Conservation (phyloP, 805 yeast genomes). For the Hanseniaspora occidentalis region DNA sequence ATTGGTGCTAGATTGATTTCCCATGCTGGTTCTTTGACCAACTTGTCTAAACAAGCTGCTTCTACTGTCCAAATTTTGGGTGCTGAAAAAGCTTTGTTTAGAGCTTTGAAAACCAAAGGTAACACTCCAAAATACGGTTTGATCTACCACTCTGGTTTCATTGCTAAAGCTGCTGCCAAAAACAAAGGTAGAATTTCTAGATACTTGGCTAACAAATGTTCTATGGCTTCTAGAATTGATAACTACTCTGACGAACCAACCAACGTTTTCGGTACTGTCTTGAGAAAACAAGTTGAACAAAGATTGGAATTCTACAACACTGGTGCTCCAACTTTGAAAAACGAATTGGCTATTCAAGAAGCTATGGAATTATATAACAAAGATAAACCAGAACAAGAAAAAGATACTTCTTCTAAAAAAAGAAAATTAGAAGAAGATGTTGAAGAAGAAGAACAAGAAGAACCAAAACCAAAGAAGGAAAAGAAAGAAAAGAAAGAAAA, state of each 20-base stretch:
- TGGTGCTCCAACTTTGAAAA: slow-evolving; percentile 94
- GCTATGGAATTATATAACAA: slow-evolving; percentile 58
- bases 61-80: slow-evolving; percentile 97
- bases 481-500: slow-evolving; percentile 22
- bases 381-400: slow-evolving; percentile 34
- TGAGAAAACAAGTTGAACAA: slow-evolving; percentile 96
- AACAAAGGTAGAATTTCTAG: slow-evolving; percentile 99
- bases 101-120: slow-evolving; percentile 93
- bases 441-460: slow-evolving; percentile 18
- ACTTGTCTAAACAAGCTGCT: slow-evolving; percentile 95
- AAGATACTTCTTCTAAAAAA: slow-evolving; percentile 16
- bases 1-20: slow-evolving; percentile 98
- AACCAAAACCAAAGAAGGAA: slow-evolving; percentile 26
- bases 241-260: slow-evolving; percentile 92
- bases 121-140: slow-evolving; percentile 95
- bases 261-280: slow-evolving; percentile 75
- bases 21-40: slow-evolving; percentile 96
- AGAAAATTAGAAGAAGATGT: slow-evolving; percentile 18
- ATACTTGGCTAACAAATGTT: slow-evolving; percentile 96
- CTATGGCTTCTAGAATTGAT: slow-evolving; percentile 97
- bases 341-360: slow-evolving; percentile 83
- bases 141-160: slow-evolving; percentile 88
- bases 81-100: slow-evolving; percentile 92
- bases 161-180: slow-evolving; percentile 87
- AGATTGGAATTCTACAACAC: slow-evolving; percentile 92